A percentile compares a stretch with the other conserved stretches of the same genome.
phyloP scores from a whole-genome alignment of 2,329 filamentous ascomycete species.

The Xylaria sp. region DNA sequence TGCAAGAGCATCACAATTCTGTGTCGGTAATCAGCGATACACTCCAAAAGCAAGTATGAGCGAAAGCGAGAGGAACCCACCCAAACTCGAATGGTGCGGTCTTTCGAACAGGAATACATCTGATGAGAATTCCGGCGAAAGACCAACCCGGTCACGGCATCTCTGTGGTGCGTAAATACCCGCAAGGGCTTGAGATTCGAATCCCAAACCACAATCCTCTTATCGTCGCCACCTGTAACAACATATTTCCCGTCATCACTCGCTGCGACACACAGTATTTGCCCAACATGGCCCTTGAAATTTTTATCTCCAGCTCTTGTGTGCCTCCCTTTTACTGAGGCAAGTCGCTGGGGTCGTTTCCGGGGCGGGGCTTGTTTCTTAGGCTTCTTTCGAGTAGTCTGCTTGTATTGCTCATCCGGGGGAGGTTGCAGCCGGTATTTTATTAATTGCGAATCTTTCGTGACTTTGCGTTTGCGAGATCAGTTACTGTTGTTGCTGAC shows the following conservation, averaged over 20 bases:
- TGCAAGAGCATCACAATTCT: constrained; percentile 84
- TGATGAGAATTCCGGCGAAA: constrained; percentile 92
- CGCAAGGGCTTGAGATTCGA: constrained; percentile 78
- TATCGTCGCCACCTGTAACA: constrained; percentile 88
- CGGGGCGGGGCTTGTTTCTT: constrained; percentile 69
- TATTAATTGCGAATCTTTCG: constrained; percentile 54
- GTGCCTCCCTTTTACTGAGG: constrained; percentile 70
- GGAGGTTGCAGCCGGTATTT: constrained; percentile 88
- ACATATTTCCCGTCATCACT: constrained; percentile 91
- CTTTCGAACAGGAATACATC: constrained; percentile 88
- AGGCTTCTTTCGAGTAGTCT: constrained; percentile 67
- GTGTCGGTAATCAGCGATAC: constrained; percentile 15
- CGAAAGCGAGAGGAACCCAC: constrained; percentile 15
- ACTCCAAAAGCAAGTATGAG: background rate
- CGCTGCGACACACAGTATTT: constrained; percentile 85
- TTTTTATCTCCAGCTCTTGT: constrained; percentile 69
- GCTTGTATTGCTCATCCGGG: constrained; percentile 67
- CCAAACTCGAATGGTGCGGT: constrained; percentile 96
- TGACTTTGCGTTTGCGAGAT: constrained; percentile 23
- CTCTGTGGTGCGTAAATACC: constrained; percentile 91
- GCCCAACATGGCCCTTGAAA: constrained; percentile 80
- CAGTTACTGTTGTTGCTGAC: background rate
- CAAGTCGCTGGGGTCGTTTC: constrained; percentile 70
- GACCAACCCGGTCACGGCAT: constrained; percentile 81
- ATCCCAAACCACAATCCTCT: constrained; percentile 88